Evolutionary conservation across 768 basidiomycete species (phyloP), one percentile per base, ranked within the genome.

Genomic region (Lactarius vividus): DNA sequence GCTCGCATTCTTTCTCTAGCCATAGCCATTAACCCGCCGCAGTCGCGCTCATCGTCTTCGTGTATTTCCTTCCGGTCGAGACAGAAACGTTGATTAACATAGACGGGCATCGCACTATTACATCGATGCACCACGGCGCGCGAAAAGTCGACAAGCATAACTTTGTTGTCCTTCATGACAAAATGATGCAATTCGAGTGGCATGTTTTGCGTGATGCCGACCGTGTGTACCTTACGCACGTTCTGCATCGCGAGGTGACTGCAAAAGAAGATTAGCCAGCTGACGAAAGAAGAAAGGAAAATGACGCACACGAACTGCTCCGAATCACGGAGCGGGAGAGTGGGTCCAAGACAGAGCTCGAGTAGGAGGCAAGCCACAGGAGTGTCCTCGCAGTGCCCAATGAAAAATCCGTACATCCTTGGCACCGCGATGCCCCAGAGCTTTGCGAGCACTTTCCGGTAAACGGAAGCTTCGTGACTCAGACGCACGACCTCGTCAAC

Each of bases 401-500:
- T 39, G 42, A 67, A 67, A 23, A 59, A 63, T 3, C 66, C 66
- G 57, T 67, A 67, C 66, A 67, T 67, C 42, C 15, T 63, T 3
- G 66, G 66, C 11, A 67, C 66, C 0, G 66, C 61, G 18, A 67
- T 63, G 20, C 66, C 66, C 66, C 46, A 67, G 15, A 67, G 61
- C 57, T 67, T 67, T 40, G 28, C 13, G 6, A 67, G 66, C 26
- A 16, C 4, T 2, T 35, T 63, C 49, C 57, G 66, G 40, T 67
- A 67, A 11, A 67, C n/a, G 57, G 66, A 59, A 26, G 66, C 66
- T 26, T 67, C 66, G 52, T 49, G 66, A 18, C 57, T 67, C 9
- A 67, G 52, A 7, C 49, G 66, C 20, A 67, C 66, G 15, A 67
- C 61, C 42, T 63, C 66, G 33, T 67, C 66, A 16, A 63, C 61